Evolutionary conservation across 169 alveolate genomes (phyloP).

Genomic region (Plasmodium vivax): DNA sequence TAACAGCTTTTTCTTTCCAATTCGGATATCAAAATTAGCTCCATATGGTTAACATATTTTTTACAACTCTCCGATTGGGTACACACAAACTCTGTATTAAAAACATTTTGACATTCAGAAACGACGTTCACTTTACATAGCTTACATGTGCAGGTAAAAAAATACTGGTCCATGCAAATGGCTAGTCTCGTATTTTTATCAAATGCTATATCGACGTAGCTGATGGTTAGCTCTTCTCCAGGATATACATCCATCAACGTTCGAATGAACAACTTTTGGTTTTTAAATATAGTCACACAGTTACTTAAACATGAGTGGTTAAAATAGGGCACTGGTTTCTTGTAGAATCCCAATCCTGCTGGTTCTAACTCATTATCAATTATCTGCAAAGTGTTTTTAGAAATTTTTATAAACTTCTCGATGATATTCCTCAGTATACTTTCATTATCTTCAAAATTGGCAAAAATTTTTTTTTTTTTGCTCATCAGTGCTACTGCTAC

Average conservation of each 20-base stretch:
- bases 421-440: slow-evolving; percentile 52
- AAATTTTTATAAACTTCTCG: slow-evolving; percentile 53
- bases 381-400: slow-evolving; percentile 54
- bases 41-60: slow-evolving; percentile 48
- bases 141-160: slow-evolving; percentile 66
- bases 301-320: slow-evolving; percentile 73
- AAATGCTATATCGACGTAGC: slow-evolving; percentile 56
- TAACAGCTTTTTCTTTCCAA: slow-evolving; percentile 31
- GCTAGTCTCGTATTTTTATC: slow-evolving; percentile 42
- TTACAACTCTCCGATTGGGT: slow-evolving; percentile 68
- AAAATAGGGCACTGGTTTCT: slow-evolving; percentile 58
- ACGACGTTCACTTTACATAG: slow-evolving; percentile 57
- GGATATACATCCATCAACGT: slow-evolving; percentile 68
- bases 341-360: slow-evolving; percentile 43
- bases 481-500: slow-evolving; percentile 70
- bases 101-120: slow-evolving; percentile 50
- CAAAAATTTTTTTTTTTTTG: slow-evolving; percentile 34
- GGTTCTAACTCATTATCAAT: slow-evolving; percentile 72
- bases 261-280: slow-evolving; percentile 34
- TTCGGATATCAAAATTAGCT: slow-evolving; percentile 47
- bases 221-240: slow-evolving; percentile 63
- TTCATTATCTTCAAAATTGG: slow-evolving; percentile 57
- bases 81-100: slow-evolving; percentile 48
- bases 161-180: slow-evolving; percentile 60
- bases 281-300: slow-evolving; percentile 60